A percentile compares a stretch with the other conserved stretches of the same genome.
phyloP scores from a whole-genome alignment of 768 basidiomycete genomes.

The Panus rudis region DNA sequence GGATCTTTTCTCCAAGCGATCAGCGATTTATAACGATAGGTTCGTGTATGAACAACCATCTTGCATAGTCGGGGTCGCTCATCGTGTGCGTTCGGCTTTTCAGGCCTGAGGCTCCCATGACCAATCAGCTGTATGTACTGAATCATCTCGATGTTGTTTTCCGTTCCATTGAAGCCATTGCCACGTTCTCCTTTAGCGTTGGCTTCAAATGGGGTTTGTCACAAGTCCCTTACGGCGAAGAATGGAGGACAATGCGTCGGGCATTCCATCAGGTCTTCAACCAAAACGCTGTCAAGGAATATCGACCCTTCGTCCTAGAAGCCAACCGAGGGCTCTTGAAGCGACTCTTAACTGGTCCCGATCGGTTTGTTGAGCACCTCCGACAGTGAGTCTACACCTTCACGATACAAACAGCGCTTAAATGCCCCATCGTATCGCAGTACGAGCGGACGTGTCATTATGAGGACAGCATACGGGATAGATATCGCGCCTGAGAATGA shows the following conservation, averaged over 20 bases:
- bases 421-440: not conserved
- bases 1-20: conserved; percentile 21
- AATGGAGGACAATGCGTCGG: conserved; percentile 8
- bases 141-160: too few relatives aligned
- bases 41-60: too few relatives aligned
- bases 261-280: conserved; percentile 10
- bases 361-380: conserved; percentile 5
- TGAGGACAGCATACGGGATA: not conserved
- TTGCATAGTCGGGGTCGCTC: too few relatives aligned
- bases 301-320: not conserved
- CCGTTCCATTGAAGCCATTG: too few relatives aligned
- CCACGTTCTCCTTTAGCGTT: too few relatives aligned
- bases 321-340: conserved; percentile 3
- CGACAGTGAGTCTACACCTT: conserved; percentile 4
- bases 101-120: too few relatives aligned
- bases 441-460: conserved; percentile 3
- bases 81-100: too few relatives aligned
- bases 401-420: not conserved
- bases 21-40: conserved; percentile 20
- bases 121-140: too few relatives aligned
- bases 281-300: not conserved
- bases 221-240: conserved; percentile 4
- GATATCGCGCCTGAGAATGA: not conserved
- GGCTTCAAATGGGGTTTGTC: conserved; percentile 5
- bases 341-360: conserved; percentile 2